Conservation (phyloP, 805 yeast genomes). For the Lipomyces orientalis region DNA sequence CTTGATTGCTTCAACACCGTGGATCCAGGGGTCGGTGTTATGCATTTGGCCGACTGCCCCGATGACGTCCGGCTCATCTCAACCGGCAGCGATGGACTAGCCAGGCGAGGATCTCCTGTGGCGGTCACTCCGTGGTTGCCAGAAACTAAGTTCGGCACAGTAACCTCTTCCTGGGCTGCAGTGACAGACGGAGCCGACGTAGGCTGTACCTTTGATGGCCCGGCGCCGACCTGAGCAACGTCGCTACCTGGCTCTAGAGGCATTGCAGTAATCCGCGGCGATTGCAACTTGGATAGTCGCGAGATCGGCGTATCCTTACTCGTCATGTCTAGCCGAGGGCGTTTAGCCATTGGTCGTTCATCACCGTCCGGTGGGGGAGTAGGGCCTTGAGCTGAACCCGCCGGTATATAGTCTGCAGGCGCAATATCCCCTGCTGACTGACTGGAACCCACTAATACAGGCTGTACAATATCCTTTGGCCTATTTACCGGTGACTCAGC, state of each 20-base stretch:
- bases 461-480: background rate
- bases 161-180: background rate
- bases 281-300: no score
- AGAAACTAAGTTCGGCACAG: background rate
- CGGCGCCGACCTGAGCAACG: background rate
- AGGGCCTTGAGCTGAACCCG: background rate
- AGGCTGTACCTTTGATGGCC: background rate
- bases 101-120: background rate
- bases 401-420: background rate
- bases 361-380: background rate
- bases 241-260: background rate
- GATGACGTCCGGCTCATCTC: background rate
- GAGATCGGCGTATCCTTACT: no score
- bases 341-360: background rate
- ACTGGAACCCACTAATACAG: background rate
- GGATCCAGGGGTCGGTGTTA: background rate
- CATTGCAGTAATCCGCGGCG: no score
- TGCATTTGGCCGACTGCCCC: background rate
- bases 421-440: background rate
- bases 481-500: background rate
- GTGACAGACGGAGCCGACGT: background rate
- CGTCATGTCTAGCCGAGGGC: background rate
- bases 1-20: background rate
- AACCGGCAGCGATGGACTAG: background rate
- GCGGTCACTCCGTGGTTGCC: background rate